Conservation (phyloP, 441 rosid species). For the Erodium moschatum region DNA sequence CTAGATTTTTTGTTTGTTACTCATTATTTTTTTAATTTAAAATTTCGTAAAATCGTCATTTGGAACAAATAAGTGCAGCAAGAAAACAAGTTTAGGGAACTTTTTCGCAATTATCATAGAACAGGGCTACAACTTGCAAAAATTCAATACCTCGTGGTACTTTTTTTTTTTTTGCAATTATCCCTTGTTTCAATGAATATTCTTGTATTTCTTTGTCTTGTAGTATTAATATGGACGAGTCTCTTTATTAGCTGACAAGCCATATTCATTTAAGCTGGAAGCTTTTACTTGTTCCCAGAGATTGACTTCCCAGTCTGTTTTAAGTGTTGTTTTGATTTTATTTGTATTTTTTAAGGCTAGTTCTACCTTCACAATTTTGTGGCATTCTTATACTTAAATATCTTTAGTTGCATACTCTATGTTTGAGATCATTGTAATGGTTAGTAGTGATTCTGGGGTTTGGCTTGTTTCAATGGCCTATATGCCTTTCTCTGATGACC, state of each 20-base stretch:
- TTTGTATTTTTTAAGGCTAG: background rate
- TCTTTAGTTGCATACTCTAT: background rate
- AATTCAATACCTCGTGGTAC: no score
- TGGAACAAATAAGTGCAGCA: no score
- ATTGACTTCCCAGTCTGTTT: background rate
- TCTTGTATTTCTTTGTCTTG: background rate
- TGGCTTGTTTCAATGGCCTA: background rate
- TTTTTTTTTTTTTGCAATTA: no score
- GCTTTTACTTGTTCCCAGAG: slow-evolving; percentile 6
- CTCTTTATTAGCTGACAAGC: background rate
- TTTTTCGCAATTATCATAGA: no score
- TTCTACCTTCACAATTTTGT: background rate
- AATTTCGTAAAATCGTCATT: no score
- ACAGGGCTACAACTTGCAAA: no score
- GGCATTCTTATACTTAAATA: background rate
- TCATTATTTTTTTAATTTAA: no score
- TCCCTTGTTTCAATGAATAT: background rate
- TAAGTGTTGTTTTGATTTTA: background rate
- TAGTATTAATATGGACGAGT: background rate
- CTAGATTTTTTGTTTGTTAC: no score
- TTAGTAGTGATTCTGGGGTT: background rate
- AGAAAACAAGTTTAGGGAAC: no score
- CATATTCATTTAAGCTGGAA: background rate
- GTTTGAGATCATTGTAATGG: background rate
- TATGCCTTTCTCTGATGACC: background rate